Base-by-base conservation (phyloP, 371 early-diverging fungal genomes). In the Saksenaea vasiformis region DNA sequence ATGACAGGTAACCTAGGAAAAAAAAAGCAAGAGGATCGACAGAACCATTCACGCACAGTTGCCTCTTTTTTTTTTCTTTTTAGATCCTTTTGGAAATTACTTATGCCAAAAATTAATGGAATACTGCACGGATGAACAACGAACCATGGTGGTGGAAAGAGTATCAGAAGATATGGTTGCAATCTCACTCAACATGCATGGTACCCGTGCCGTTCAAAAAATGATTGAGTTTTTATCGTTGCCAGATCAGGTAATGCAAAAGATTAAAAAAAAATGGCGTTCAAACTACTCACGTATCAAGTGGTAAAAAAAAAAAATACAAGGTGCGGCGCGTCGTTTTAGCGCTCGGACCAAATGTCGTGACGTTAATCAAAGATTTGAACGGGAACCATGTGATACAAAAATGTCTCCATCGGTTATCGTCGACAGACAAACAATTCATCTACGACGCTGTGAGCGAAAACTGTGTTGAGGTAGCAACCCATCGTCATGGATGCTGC, bases 301-400 rank as follows among this genome's bases (percentile, higher is more conserved):
- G 3, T 7, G 10, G 3, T 47, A n/a, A n/a, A n/a, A n/a, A n/a
- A n/a, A n/a, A n/a, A n/a, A n/a, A n/a, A 47, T 10, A 9, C 22
- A 47, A 47, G 51, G 51, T 47, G 10, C 19, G 24, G 3, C 51
- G 51, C 22, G 51, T 47, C 8, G 51, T 47, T 11, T 47, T 47
- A 22, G 92, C 96, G 17, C 76, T 98, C 19, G 79, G 85, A 60
- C 82, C 85, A 11, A 86, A 90, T 65, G 92, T 96, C 1, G 93
- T 96, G 7, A 78, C 90, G 8, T 72, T 98, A 56, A 94, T 98
- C 66, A 93, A 95, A 69, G 97, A 97, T 71, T 86, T 97, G 47
- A 99, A 99, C 73, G 98, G 99, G 54, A 99, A 99, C 79, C 99
- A 99, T 69, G 98, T 98, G 27, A 90, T 99, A 55, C 99, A 99